Percentiles rank a stretch among this genome's conserved stretches.
phyloP scores from a whole-genome alignment of 2,329 filamentous ascomycete genomes.

The Epichloe coenophiala region DNA sequence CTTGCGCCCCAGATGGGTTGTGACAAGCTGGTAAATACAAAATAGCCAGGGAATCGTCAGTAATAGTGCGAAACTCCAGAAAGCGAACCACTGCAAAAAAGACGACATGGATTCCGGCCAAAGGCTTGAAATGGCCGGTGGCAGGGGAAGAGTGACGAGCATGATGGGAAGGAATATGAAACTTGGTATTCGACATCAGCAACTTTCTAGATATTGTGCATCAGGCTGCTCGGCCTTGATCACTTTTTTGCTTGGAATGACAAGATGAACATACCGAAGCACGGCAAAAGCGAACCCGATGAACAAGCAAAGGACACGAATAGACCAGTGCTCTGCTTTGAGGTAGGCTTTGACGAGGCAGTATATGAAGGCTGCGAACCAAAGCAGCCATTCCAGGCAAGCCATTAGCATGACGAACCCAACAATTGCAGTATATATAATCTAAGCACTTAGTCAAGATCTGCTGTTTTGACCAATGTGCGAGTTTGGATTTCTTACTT shows the following conservation, averaged over 20 bases:
- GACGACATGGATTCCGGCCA: conserved; percentile 58
- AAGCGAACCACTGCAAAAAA: conserved; percentile 81
- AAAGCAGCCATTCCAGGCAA: conserved; percentile 84
- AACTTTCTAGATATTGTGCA: background rate
- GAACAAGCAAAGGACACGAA: conserved; percentile 61
- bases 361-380: conserved; percentile 88
- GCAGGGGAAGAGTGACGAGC: conserved; percentile 81
- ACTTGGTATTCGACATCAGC: conserved; percentile 28
- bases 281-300: conserved; percentile 62
- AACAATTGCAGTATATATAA: conserved; percentile 72
- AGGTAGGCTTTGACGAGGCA: conserved; percentile 77
- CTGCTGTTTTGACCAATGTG: background rate
- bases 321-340: conserved; percentile 82
- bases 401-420: conserved; percentile 73
- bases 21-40: conserved; percentile 83
- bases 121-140: conserved; percentile 53
- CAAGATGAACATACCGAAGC: conserved; percentile 45
- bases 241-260: background rate
- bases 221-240: background rate
- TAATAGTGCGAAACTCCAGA: conserved; percentile 80
- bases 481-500: conserved; percentile 8
- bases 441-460: conserved; percentile 35
- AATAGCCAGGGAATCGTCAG: conserved; percentile 85
- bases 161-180: conserved; percentile 84
- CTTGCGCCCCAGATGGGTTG: conserved; percentile 67